Base-by-base conservation (phyloP, 331 rosid genomes). In the Phaseolus coccineus region DNA sequence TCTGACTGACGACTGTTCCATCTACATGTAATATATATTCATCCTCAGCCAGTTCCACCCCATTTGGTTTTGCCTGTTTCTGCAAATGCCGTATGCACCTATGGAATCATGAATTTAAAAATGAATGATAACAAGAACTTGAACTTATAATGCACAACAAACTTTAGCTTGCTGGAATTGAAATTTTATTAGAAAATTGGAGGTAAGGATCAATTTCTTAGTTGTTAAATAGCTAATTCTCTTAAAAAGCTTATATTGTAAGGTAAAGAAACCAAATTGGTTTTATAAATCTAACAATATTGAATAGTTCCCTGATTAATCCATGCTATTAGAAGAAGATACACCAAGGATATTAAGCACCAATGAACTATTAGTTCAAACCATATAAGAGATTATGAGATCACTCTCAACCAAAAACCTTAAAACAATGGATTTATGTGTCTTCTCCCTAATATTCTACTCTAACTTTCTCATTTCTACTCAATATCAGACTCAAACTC, bases 1-100 rank as follows among this genome's bases (percentile, higher is more conserved):
- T 82, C 42, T 90, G 94, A 5, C 96, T 67, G 83, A 85, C 86
- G 65, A 97, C 94, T 67, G 97, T 96, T 84, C 99, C 99, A 50
- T 93, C 98, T n/a, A 93, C 93, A 28, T 96, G 97, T 87, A 96
- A 77, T 82, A 96, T 88, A 77, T 83, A 90, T 87, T 96, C 97
- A 8, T 90, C 93, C 1, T 89, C 98, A 2, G 80, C 93, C 71
- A 96, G 85, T 80, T 89, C 94, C 79, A 84, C 90, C 16, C 98
- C 97, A 61, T 63, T 90, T 31, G 97, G 99, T 0, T 74, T 83
- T 64, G 87, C 77, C 76, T 88, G 99, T 56, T 89, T 93, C 82
- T 83, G 89, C 76, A 96, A 76, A 83, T 90, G 86, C 64, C 83
- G 86, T 74, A 78, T 79, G 79, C 90, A 85, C 80, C 99, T 96